Evolutionary conservation across 495 filamentous ascomycete species (phyloP).

Genomic region (Usnea hakonensis): DNA sequence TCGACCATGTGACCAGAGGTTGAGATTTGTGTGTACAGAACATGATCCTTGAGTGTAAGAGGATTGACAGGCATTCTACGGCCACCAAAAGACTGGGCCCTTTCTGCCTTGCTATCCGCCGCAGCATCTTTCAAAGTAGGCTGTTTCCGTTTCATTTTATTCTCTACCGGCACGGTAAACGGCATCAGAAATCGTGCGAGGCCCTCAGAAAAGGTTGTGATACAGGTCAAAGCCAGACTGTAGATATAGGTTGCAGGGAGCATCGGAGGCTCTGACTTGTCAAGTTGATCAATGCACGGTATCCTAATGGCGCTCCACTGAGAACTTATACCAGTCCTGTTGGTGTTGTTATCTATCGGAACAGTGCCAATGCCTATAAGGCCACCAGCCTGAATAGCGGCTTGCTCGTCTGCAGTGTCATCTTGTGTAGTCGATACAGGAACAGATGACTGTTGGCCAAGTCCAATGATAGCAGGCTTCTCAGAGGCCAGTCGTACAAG

Average conservation of each 20-base stretch:
- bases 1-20: slow-evolving; percentile 76
- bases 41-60: slow-evolving; percentile 60
- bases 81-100: slow-evolving; percentile 24
- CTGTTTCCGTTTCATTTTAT: slow-evolving; percentile 39
- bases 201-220: slow-evolving; percentile 80
- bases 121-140: not conserved
- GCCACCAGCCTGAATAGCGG: slow-evolving; percentile 77
- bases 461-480: slow-evolving; percentile 77
- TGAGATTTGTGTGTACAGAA: slow-evolving; percentile 60
- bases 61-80: slow-evolving; percentile 68
- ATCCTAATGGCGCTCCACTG: slow-evolving; percentile 86
- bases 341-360: slow-evolving; percentile 55
- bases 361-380: slow-evolving; percentile 77
- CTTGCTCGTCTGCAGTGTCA: slow-evolving; percentile 61
- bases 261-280: slow-evolving; percentile 76
- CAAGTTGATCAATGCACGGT: slow-evolving; percentile 86
- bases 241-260: slow-evolving; percentile 93
- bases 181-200: slow-evolving; percentile 89
- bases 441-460: slow-evolving; percentile 76
- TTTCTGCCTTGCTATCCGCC: slow-evolving; percentile 29
- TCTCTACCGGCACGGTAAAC: slow-evolving; percentile 64
- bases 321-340: slow-evolving; percentile 66
- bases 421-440: slow-evolving; percentile 43
- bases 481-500: slow-evolving; percentile 87
- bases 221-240: slow-evolving; percentile 77